Conservation (phyloP, 768 basidiomycete species). For the Sarcodon aspratus region DNA sequence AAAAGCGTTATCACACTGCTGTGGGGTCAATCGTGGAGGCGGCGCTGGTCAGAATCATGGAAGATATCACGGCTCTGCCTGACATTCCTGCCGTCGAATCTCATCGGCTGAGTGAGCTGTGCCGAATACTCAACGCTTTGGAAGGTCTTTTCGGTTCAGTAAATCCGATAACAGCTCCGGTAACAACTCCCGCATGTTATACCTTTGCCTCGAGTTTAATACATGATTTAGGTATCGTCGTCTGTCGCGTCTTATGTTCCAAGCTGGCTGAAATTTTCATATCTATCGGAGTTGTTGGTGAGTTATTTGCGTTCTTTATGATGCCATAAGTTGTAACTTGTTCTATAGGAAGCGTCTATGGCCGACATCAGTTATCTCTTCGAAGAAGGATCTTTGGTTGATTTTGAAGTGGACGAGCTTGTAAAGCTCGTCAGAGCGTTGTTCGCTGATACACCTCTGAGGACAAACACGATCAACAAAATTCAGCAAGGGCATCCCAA, state of each 20-base stretch:
- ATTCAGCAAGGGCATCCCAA: slow-evolving; percentile 42
- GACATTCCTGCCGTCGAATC: slow-evolving; percentile 90
- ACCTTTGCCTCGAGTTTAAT: not conserved
- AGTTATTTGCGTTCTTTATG: slow-evolving; percentile 16
- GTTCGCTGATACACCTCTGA: slow-evolving; percentile 77
- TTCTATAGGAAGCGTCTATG: slow-evolving; percentile 73
- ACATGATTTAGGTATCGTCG: slow-evolving; percentile 25
- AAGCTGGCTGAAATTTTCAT: slow-evolving; percentile 91
- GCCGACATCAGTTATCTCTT: slow-evolving; percentile 88
- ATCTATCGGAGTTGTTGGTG: slow-evolving; percentile 85
- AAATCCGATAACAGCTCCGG: slow-evolving; percentile 44
- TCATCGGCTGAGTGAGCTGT: slow-evolving; percentile 70
- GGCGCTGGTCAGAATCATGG: slow-evolving; percentile 53
- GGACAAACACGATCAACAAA: slow-evolving; percentile 74
- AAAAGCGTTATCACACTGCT: slow-evolving; percentile 59
- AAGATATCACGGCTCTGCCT: slow-evolving; percentile 60
- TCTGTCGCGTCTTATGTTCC: slow-evolving; percentile 81
- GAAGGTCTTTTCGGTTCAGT: slow-evolving; percentile 64
- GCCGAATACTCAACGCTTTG: slow-evolving; percentile 64
- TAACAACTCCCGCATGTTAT: slow-evolving; percentile 6
- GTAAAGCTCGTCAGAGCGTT: slow-evolving; percentile 73
- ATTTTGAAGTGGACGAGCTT: slow-evolving; percentile 80
- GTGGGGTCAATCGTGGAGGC: slow-evolving; percentile 63
- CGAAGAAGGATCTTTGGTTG: slow-evolving; percentile 81
- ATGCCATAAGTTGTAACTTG: slow-evolving; percentile 1